Percentiles rank a stretch among this genome's conserved stretches.
phyloP scores from a whole-genome alignment of 352 stramenopile species.

The Phytophthora melonis region DNA sequence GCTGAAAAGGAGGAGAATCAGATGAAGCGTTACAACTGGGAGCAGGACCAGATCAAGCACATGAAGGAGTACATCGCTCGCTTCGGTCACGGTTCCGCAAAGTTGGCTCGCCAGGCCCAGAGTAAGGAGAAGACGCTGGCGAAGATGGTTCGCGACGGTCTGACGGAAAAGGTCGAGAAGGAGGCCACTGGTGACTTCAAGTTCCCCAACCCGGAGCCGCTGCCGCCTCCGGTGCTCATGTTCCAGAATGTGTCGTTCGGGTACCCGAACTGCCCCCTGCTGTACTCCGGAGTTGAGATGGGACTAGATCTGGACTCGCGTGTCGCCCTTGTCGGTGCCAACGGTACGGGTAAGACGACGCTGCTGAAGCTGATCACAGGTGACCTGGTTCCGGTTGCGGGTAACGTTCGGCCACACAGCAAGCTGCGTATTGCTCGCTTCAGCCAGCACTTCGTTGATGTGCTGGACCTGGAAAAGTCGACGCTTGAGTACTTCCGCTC shows the following conservation, averaged over 20 bases:
- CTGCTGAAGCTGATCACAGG: conserved; percentile 98
- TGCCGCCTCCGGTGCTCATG: conserved; percentile 96
- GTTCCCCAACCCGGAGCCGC: conserved; percentile 96
- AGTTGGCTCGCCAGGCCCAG: conserved; percentile 97
- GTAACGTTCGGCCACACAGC: conserved; percentile 96
- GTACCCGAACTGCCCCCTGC: conserved; percentile 91
- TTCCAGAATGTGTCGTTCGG: conserved; percentile 98
- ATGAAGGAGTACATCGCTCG: conserved; percentile 99
- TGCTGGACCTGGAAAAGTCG: conserved; percentile 95
- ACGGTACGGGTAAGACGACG: conserved; percentile 97
- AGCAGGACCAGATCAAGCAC: conserved; percentile 98
- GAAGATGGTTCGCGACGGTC: conserved; percentile 97
- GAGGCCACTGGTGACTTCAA: conserved; percentile 94
- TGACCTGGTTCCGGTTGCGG: conserved; percentile 93
- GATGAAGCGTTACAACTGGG: conserved; percentile 98
- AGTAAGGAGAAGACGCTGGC: conserved; percentile 98
- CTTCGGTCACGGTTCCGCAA: conserved; percentile 98
- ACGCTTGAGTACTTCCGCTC: conserved; percentile 98
- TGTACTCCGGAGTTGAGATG: conserved; percentile 96
- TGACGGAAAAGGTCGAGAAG: conserved; percentile 95
- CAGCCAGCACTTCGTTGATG: conserved; percentile 99
- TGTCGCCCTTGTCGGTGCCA: conserved; percentile 97
- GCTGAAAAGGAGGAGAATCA: conserved; percentile 98
- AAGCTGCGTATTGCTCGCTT: conserved; percentile 97
- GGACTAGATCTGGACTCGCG: conserved; percentile 97